phyloP scores from a whole-genome alignment of 345 rosid species.

The Syzygium jambos region DNA sequence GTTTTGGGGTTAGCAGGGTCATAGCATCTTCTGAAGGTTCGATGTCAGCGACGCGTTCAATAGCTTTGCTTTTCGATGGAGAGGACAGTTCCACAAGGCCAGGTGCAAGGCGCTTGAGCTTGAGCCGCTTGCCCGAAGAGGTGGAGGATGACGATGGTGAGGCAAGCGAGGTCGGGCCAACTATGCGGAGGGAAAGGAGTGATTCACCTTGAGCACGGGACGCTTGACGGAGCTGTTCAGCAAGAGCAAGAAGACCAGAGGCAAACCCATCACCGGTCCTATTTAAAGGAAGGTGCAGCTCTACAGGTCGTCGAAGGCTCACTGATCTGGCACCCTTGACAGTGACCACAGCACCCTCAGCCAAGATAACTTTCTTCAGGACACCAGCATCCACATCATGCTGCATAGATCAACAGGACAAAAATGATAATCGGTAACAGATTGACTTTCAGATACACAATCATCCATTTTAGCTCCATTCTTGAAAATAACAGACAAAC shows the following conservation, averaged over 20 bases:
- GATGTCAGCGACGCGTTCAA: constrained; percentile 24
- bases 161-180: constrained; percentile 73
- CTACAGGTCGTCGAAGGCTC: constrained; percentile 78
- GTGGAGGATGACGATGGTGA: constrained; percentile 41
- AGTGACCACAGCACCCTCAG: constrained; percentile 88
- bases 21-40: constrained; percentile 26
- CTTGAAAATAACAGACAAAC: background rate
- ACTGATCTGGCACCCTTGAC: constrained; percentile 96
- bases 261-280: constrained; percentile 52
- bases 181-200: constrained; percentile 78
- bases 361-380: constrained; percentile 80
- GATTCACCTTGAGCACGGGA: constrained; percentile 34
- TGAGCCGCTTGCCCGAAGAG: constrained; percentile 50
- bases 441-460: background rate
- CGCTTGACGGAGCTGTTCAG: constrained; percentile 67
- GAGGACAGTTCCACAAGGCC: constrained; percentile 79
- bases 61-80: constrained; percentile 21
- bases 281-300: constrained; percentile 74
- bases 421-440: background rate
- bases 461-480: background rate
- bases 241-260: constrained; percentile 76
- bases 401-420: constrained; percentile 24
- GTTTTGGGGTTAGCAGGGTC: constrained; percentile 59
- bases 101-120: constrained; percentile 86
- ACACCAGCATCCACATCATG: constrained; percentile 97